Base-by-base conservation (phyloP, 192 early-diverging fungal species). In the Umbelopsis vinacea region DNA sequence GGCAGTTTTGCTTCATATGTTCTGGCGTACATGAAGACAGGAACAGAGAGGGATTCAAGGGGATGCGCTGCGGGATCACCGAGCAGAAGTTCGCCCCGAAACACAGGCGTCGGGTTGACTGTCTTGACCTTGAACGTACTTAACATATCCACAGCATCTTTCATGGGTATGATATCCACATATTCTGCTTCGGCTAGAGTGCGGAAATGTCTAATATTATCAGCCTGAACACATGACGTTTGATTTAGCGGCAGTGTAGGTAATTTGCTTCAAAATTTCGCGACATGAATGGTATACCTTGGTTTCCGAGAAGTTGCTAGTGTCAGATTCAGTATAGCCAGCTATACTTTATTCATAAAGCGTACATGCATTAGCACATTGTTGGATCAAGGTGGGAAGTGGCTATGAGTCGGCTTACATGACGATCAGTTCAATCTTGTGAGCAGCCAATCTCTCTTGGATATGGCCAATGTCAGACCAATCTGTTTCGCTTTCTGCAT, bases 11-110 rank as follows among this genome's bases (percentile, higher is more conserved):
- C 73, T 52, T 85, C 81, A 29, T 72, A 82, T 1, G 90, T 89
- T 33, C 87, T 84, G 23, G 76, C 69, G 75, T 84, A 92, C 70
- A 86, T 85, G 9, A 79, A 76, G 5, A 93, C 86, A 19, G 80
- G 78, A 43, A 92, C 87, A 0, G 71, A 26, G 19, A 92, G 52
- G 4, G 80, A 54, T 26, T 67, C 24, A 66, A 83, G 77, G 1
- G 78, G 80, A 54, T 87, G 68, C 11, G n/a, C 33, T 43, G 78
- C 69, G 0, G 82, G 68, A 69, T 91, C 88, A 9, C 89, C 89
- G 2, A 91, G 72, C 11, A 77, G 74, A 33, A 93, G 76, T 0
- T 70, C 69, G 6, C 84, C 85, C 21, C 85, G 82, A 67, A 86
- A 88, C 0, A 84, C 68, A 3, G 90, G 78, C 19, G 79, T 81